Evolutionary conservation across 2,329 filamentous ascomycete genomes (phyloP).

Genomic region (Colletotrichum chrysophilum): DNA sequence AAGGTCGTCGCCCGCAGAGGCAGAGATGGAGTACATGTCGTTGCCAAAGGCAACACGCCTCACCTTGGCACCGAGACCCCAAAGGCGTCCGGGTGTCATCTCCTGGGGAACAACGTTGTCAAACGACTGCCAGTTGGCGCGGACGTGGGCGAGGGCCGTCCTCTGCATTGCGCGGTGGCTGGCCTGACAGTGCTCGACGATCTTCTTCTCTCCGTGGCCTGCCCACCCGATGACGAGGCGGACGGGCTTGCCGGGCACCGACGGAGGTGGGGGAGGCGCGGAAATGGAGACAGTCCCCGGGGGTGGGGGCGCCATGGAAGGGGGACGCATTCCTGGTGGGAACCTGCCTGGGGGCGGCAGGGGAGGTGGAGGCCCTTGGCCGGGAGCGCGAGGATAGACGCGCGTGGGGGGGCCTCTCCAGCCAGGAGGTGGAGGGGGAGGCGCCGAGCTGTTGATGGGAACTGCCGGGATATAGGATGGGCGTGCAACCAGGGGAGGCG

Average conservation of each 20-base stretch:
- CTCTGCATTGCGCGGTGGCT: slow-evolving; percentile 5
- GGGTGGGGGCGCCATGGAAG: background rate
- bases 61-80: slow-evolving; percentile 13
- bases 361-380: background rate
- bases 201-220: slow-evolving; percentile 32
- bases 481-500: background rate
- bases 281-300: background rate
- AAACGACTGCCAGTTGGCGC: slow-evolving; percentile 15
- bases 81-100: slow-evolving; percentile 12
- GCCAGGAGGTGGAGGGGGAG: slow-evolving; percentile 7
- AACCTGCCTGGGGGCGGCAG: background rate
- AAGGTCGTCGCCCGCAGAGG: slow-evolving; percentile 1
- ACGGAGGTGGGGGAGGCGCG: background rate
- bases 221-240: slow-evolving; percentile 31
- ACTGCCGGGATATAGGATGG: slow-evolving; percentile 27
- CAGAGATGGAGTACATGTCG: slow-evolving; percentile 18
- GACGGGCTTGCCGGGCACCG: slow-evolving; percentile 23
- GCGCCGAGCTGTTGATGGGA: background rate
- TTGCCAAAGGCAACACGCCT: slow-evolving; percentile 14
- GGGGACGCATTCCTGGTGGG: background rate
- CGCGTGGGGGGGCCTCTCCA: slow-evolving; percentile 8
- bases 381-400: slow-evolving; percentile 17
- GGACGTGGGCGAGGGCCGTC: slow-evolving; percentile 22
- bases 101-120: slow-evolving; percentile 14
- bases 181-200: slow-evolving; percentile 30